Evolutionary conservation across 2,329 filamentous ascomycete genomes (phyloP).

Genomic region (Cladosporium oxysporum): DNA sequence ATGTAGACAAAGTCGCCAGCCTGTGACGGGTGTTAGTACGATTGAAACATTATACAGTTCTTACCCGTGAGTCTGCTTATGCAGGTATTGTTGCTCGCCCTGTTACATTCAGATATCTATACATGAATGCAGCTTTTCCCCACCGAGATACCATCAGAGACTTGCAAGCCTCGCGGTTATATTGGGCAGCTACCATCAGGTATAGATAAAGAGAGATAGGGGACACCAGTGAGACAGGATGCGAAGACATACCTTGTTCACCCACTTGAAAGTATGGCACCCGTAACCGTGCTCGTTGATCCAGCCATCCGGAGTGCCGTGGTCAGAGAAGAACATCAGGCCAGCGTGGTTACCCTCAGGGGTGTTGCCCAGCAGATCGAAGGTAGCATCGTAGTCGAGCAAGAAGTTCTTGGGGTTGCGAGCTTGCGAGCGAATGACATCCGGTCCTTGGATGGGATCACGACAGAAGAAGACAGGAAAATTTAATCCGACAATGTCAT

Average conservation of each 20-base stretch:
- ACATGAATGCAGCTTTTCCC: background rate
- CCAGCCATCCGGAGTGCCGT: constrained; percentile 52
- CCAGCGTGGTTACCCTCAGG: constrained; percentile 53
- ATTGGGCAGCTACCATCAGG: background rate
- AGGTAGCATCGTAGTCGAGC: constrained; percentile 51
- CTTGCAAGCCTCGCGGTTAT: no score
- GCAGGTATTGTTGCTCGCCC: constrained; percentile 5
- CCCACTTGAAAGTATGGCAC: constrained; percentile 50
- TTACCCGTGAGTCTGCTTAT: no score
- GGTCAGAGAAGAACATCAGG: constrained; percentile 53
- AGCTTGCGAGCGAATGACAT: constrained; percentile 51
- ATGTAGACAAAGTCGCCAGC: constrained; percentile 52
- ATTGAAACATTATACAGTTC: no score
- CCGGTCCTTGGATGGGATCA: constrained; percentile 25
- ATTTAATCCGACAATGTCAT: constrained; percentile 52
- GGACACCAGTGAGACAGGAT: background rate
- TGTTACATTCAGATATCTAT: constrained; percentile 23
- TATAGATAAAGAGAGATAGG: background rate
- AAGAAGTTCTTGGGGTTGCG: constrained; percentile 53
- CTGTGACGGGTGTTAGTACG: constrained; percentile 21
- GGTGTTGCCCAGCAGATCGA: constrained; percentile 52
- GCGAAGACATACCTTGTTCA: background rate
- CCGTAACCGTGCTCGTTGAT: constrained; percentile 47
- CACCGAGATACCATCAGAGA: no score
- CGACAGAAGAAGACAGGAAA: constrained; percentile 53